Evolutionary conservation across 345 rosid genomes (phyloP), one percentile per base, ranked within the genome.

Genomic region (Viola odorata): DNA sequence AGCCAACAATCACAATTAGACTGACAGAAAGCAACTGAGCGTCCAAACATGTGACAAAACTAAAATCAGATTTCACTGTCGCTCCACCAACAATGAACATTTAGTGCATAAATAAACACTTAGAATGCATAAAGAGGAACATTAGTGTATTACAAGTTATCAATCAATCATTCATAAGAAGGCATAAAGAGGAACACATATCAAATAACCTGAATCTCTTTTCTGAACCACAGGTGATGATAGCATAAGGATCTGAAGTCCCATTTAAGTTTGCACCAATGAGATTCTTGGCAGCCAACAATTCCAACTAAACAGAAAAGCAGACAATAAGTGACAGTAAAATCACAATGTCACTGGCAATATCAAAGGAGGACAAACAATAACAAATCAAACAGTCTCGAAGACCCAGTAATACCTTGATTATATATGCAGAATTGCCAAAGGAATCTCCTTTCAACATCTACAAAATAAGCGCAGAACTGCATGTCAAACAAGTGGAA

Each of bases 231-330:
- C 96, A 91, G 71, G 92, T 86, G 51, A 95, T 86, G 81, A 95
- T 84, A 62, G 97, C 92, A 77, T 95, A 95, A 73, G 96, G 97
- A 80, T 95, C 99, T 64, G 97, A 95, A 7, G 95, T 85, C 69
- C 97, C 97, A 80, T 91, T 95, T 77, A 90, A 77, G 73, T 95
- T 95, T 16, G 97, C 97, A 74, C 91, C 89, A 62, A 91, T 81
- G 15, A 95, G 91, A 86, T 94, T 94, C 84, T 91, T 91, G 77
- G 99, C 97, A 42, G 96, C 99, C 77, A 91, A 68, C 58, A 91
- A 77, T 78, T 95, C 95, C 84, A 88, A 81, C 97, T 95, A 76
- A 65, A 71, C 32, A 75, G 44, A 65, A 44, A 69, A 39, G 58
- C 62, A 55, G 50, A 16, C 8, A 44, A 37, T 3, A 38, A 37